Base-by-base conservation (phyloP, 1,284 basidiomycete species). In the Ceratobasidium sp. region DNA sequence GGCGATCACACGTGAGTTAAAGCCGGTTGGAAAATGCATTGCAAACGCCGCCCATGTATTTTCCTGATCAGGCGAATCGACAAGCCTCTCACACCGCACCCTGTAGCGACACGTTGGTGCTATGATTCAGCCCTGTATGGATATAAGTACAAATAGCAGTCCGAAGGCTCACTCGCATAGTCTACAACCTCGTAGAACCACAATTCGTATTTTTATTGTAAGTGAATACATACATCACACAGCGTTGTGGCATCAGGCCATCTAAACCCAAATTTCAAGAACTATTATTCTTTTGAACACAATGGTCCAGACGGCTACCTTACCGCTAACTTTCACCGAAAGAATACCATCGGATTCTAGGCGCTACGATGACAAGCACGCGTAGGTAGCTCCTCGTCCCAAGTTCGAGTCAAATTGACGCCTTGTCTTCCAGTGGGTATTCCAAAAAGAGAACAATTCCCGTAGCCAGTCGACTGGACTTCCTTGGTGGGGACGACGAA, bases 291-390 rank as follows among this genome's bases (percentile, higher is more conserved):
- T 26, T 28, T 28, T 15, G 12, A 46, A 49, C 7, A 23, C 61
- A 1, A 76, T 76, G 73, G 23, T 13, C 23, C 33, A 51, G 26
- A 18, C 26, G 26, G 6, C 63, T 20, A n/a, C 55, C 2, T 23
- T 76, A 15, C 20, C 73, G n/a, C 9, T 63, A 12, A 66, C 73
- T 23, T 53, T 76, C 33, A 13, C 66, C n/a, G 73, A 76, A 44
- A 66, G 49, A 12, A 66, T 76, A 23, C 73, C 73, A 5, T 76
- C 73, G 23, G 28, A 28, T 5, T 76, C 73, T 3, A 33, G 63
- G 39, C 60, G 73, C 4, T 76, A 76, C n/a, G 61, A 76, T 23
- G 73, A 76, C 26, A 66, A 39, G 3, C 73, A 76, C 23, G 73
- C 73, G 73, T 76, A 28, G 23, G 51, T 28, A 6, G 39, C n/a